Evolutionary conservation across 441 rosid species (phyloP).

Genomic region (Corymbia citriodora): DNA sequence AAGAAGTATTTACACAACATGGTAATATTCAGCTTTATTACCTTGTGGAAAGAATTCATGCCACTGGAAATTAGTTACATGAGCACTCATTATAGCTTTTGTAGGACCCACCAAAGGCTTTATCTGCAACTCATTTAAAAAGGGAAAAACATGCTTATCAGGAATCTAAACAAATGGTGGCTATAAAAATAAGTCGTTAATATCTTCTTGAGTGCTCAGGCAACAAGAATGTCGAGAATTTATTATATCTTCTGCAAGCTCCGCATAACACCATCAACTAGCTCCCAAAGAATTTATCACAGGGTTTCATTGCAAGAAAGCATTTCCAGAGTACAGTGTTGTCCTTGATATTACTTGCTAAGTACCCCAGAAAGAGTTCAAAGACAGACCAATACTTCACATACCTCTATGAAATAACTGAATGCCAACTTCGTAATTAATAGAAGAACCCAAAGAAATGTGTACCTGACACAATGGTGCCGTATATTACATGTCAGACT

Average conservation of each 20-base stretch:
- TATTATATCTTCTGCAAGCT: not conserved
- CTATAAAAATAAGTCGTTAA: not conserved
- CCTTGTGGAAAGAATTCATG: slow-evolving; percentile 98
- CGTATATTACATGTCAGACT: slow-evolving; percentile 1
- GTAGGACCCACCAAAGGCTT: slow-evolving; percentile 95
- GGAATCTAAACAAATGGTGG: not conserved
- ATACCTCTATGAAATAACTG: slow-evolving; percentile 95
- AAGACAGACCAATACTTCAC: slow-evolving; percentile 3
- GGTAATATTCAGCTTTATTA: slow-evolving; percentile 21
- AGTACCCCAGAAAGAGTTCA: not conserved
- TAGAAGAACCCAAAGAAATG: slow-evolving; percentile 93
- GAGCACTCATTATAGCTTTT: slow-evolving; percentile 65
- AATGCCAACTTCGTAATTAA: slow-evolving; percentile 86
- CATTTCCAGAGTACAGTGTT: not conserved
- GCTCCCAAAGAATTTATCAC: not conserved
- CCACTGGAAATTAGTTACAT: slow-evolving; percentile 61
- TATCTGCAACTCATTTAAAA: slow-evolving; percentile 44
- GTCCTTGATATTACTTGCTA: not conserved
- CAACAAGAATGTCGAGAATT: not conserved
- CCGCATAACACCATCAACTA: not conserved
- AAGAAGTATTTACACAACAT: not conserved
- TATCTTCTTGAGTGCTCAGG: not conserved
- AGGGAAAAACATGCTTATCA: not conserved
- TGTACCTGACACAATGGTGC: slow-evolving; percentile 56
- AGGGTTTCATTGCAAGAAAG: not conserved